These are phyloP conservation scores for Cladophialophora immunda DNA, from an alignment of 2,329 filamentous ascomycete species.

Conservation along the genomic window DNA sequence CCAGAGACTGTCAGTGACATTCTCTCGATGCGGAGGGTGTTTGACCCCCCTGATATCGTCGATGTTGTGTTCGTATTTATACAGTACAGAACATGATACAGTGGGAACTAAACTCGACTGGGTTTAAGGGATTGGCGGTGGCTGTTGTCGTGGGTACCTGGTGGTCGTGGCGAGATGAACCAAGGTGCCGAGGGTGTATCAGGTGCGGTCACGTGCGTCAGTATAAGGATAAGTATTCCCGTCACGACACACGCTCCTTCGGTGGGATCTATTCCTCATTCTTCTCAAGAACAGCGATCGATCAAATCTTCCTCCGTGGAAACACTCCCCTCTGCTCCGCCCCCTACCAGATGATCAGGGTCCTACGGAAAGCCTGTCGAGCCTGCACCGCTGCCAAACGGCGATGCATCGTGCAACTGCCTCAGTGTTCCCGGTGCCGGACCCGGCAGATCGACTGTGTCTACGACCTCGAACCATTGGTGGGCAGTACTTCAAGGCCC, in stretches of 20 bases:
- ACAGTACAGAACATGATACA: not conserved
- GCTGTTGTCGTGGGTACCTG: not conserved
- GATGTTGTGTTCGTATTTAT: not conserved
- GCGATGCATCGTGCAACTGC: conserved; percentile 19
- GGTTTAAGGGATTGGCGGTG: not conserved
- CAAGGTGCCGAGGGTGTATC: no score
- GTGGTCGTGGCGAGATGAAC: not conserved
- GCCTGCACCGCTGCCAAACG: conserved; percentile 10
- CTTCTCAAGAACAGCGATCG: not conserved
- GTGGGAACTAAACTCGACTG: conserved; percentile 16
- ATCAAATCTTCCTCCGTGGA: not conserved
- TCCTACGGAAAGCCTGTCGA: conserved; percentile 16
- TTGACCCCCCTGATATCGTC: not conserved
- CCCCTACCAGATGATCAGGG: not conserved
- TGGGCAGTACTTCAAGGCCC: conserved; percentile 2
- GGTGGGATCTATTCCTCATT: not conserved
- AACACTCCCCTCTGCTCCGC: not conserved
- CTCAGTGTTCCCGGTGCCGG: conserved; percentile 17
- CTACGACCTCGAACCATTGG: conserved; percentile 19
- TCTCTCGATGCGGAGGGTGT: not conserved
- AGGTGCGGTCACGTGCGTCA: not conserved
- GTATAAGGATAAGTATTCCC: not conserved
- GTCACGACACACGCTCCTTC: not conserved
- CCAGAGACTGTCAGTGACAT: not conserved
- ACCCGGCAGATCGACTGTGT: conserved; percentile 12